Base-by-base conservation (phyloP, 2,329 filamentous ascomycete species). In the Fusarium albidum region DNA sequence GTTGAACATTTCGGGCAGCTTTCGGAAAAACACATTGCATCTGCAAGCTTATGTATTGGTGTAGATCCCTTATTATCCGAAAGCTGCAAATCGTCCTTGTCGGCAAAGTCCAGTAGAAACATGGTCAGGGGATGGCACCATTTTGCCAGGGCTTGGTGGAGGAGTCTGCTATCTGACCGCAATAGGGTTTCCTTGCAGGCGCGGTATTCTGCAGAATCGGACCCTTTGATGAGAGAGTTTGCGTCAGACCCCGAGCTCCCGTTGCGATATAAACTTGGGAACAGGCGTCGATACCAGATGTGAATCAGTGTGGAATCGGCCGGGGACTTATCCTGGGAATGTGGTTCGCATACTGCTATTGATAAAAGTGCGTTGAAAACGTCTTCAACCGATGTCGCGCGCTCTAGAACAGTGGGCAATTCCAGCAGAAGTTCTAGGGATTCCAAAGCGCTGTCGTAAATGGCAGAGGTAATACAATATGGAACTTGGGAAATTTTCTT, bases 401-500 rank as follows among this genome's bases (percentile, higher is more conserved):
- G 39, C 14, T 42, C 15, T 12, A 17, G 17, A n/a, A 5, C 3
- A 17, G 9, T 6, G 21, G 1, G 12, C 5, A 6, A 9, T 14
- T 13, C 13, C 2, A 32, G 10, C 4, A 42, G 9, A 3, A 14
- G 15, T 21, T 42, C 27, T 2, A 42, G 21, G 10, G 5, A 6
- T 9, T 15, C 39, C 6, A 9, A 6, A 15, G 5, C 4, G 1
- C 13, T 6, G 5, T n/a, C 6, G 5, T 11, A 7, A 15, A 39
- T 47, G 9, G 44, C 34, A 3, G n/a, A 13, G 4, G 34, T 17
- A 25, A 39, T 27, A 8, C 1, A 9, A 6, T 15, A 1, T 11
- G 0, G 1, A 12, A 5, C 3, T 10, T 3, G 0, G 0, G 1
- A 4, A 33, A 5, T 40, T 25, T 9, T 1, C 25, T 6, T 12